Conservation (phyloP, 768 basidiomycete genomes). For the Phanerodontia chrysosporium region DNA sequence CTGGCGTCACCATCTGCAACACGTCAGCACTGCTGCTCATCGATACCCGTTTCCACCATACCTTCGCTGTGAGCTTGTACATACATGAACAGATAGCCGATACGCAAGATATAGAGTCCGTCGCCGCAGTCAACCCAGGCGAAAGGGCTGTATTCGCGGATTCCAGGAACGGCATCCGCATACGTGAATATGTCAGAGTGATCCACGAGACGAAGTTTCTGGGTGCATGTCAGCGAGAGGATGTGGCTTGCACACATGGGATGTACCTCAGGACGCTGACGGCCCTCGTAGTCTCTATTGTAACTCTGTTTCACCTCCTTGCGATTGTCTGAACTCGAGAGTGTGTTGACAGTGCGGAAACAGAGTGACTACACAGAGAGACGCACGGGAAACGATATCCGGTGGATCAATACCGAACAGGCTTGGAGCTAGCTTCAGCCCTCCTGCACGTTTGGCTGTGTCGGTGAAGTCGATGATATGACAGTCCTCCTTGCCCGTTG, state of each 20-base stretch:
- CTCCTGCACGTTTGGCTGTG: constrained; percentile 58
- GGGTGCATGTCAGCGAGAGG: constrained; percentile 13
- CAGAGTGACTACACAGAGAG: constrained; percentile 2
- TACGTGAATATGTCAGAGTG: constrained; percentile 71
- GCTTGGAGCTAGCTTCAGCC: constrained; percentile 75
- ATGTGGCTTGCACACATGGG: no score
- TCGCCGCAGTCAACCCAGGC: constrained; percentile 82
- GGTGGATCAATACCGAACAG: constrained; percentile 79
- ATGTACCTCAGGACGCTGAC: no score
- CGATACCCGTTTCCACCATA: background rate
- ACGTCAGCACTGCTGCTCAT: no score
- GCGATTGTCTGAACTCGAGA: no score
- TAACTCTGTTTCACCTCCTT: no score
- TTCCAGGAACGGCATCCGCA: constrained; percentile 48
- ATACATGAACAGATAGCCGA: constrained; percentile 66
- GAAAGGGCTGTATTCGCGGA: constrained; percentile 49
- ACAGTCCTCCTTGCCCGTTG: constrained; percentile 80
- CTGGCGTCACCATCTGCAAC: no score
- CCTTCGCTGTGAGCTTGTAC: constrained; percentile 40
- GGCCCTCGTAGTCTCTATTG: no score
- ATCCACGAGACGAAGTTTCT: constrained; percentile 67
- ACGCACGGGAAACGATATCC: constrained; percentile 56
- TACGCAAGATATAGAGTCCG: constrained; percentile 64
- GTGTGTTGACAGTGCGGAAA: no score
- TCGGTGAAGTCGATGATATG: constrained; percentile 91